These are phyloP conservation scores for Monascus purpureus DNA, from an alignment of 495 filamentous ascomycete genomes.

Conservation along the genomic window DNA sequence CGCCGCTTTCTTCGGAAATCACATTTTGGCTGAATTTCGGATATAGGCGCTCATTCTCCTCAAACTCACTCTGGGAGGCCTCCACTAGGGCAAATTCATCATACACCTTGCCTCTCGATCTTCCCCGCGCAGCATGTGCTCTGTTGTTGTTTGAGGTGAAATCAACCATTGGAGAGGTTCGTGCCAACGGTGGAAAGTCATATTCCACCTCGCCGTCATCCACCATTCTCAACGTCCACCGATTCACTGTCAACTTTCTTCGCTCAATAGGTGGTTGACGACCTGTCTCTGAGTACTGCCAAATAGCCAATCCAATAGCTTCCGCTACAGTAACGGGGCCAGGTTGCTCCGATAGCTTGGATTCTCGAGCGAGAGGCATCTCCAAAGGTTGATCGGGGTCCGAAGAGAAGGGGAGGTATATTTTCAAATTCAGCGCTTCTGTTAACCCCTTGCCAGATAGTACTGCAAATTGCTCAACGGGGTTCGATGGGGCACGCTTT, in stretches of 20 bases:
- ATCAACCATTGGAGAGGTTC: conserved; percentile 64
- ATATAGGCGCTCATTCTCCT: conserved; percentile 62
- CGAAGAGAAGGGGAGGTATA: conserved; percentile 74
- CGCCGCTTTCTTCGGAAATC: conserved; percentile 25
- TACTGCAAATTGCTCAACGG: conserved; percentile 74
- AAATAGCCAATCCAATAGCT: conserved; percentile 78
- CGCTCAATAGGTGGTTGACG: conserved; percentile 54
- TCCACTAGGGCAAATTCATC: conserved; percentile 88
- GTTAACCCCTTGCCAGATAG: conserved; percentile 74
- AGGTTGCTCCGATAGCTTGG: conserved; percentile 52
- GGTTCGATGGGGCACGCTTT: conserved; percentile 63
- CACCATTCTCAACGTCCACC: conserved; percentile 88
- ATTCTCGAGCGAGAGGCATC: conserved; percentile 61
- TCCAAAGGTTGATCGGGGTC: conserved; percentile 58
- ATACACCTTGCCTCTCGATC: conserved; percentile 69
- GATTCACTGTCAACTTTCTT: conserved; percentile 70
- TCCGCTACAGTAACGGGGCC: conserved; percentile 72
- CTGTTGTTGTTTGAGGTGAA: conserved; percentile 88
- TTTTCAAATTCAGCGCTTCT: conserved; percentile 69
- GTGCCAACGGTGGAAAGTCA: conserved; percentile 78
- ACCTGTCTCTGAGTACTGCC: conserved; percentile 73
- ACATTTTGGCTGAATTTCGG: conserved; percentile 53
- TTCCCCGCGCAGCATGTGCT: conserved; percentile 43
- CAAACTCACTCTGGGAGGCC: conserved; percentile 61
- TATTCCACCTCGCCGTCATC: conserved; percentile 93